Conservation (phyloP, 805 yeast species). For the Zygosaccharomyces pseudorouxii region DNA sequence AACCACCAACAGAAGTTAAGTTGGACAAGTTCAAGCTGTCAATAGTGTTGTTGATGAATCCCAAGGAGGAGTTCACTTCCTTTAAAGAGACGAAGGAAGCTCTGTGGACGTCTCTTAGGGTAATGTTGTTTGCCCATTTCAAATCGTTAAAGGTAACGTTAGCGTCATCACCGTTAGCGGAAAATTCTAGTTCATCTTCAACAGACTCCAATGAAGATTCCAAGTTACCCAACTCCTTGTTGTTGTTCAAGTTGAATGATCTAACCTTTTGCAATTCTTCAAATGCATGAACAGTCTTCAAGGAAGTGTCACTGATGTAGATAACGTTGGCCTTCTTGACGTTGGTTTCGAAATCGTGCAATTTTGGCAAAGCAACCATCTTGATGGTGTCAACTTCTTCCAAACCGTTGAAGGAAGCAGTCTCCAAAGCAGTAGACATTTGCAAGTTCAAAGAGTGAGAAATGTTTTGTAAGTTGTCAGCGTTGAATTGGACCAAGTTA, state of each 20-base stretch:
- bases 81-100: slow-evolving; percentile 65
- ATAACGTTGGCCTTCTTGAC: slow-evolving; percentile 70
- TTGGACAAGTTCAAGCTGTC: slow-evolving; percentile 49
- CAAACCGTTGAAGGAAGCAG: slow-evolving; percentile 72
- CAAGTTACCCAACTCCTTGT: slow-evolving; percentile 66
- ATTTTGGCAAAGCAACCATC: slow-evolving; percentile 84
- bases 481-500: slow-evolving; percentile 57
- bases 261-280: slow-evolving; percentile 40
- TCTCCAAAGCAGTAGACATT: slow-evolving; percentile 59
- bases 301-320: slow-evolving; percentile 67
- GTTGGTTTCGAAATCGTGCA: slow-evolving; percentile 62
- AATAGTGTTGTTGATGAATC: slow-evolving; percentile 70
- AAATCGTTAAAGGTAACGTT: slow-evolving; percentile 65
- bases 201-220: slow-evolving; percentile 71
- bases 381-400: slow-evolving; percentile 75
- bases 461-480: slow-evolving; percentile 72
- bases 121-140: slow-evolving; percentile 81
- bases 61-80: slow-evolving; percentile 73
- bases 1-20: slow-evolving; percentile 68
- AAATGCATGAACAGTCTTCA: slow-evolving; percentile 65
- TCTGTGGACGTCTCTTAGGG: slow-evolving; percentile 74
- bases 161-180: slow-evolving; percentile 79
- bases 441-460: slow-evolving; percentile 63
- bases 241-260: slow-evolving; percentile 85
- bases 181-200: slow-evolving; percentile 67